These are phyloP conservation scores for Plasmodium fragile DNA, from an alignment of 169 alveolate species.

Conservation along the genomic window DNA sequence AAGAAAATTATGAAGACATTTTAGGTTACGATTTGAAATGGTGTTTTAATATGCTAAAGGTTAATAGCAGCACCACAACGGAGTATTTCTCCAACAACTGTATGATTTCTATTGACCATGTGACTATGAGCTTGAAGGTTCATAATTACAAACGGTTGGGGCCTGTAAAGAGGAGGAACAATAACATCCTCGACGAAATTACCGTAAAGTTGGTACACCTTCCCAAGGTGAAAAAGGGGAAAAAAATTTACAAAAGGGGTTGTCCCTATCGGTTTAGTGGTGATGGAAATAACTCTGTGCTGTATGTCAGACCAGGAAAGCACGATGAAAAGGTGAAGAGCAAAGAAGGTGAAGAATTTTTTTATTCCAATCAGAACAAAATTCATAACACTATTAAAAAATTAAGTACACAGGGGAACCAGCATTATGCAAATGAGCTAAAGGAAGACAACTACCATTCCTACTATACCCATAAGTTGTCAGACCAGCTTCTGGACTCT, in stretches of 20 bases:
- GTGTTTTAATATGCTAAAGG: constrained; percentile 75
- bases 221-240: constrained; percentile 42
- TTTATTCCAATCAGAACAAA: constrained; percentile 22
- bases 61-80: constrained; percentile 59
- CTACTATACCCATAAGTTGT: not conserved
- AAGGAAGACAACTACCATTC: constrained; percentile 22
- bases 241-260: constrained; percentile 25
- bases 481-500: constrained; percentile 38
- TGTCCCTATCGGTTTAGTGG: not conserved
- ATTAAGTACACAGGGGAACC: not conserved
- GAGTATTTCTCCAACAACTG: constrained; percentile 53
- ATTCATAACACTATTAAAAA: constrained; percentile 5
- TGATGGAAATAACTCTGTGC: not conserved
- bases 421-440: not conserved
- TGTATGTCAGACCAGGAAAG: not conserved
- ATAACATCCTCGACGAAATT: constrained; percentile 54
- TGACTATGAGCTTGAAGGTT: constrained; percentile 65
- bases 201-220: constrained; percentile 39
- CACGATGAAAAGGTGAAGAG: constrained; percentile 21
- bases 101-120: constrained; percentile 70
- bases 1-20: constrained; percentile 56
- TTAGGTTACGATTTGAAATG: constrained; percentile 62
- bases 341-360: constrained; percentile 37
- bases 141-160: constrained; percentile 46
- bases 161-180: constrained; percentile 13